A percentile compares a stretch with the other conserved stretches of the same genome.
Evolutionary conservation across 768 basidiomycete genomes (phyloP).

Genomic region (Auricularia heimuer): DNA sequence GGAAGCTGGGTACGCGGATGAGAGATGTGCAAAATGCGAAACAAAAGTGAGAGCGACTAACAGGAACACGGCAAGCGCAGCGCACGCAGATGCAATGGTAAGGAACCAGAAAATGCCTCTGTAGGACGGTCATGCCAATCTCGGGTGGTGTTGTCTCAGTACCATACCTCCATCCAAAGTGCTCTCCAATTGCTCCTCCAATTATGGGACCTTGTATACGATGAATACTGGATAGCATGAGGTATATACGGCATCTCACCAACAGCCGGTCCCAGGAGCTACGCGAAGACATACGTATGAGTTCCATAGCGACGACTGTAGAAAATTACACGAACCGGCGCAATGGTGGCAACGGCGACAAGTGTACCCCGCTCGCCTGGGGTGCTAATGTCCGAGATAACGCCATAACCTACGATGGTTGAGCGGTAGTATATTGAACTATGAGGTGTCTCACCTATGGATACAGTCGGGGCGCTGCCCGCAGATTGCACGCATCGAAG

Average conservation of each 20-base stretch:
- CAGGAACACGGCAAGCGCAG: slow-evolving; percentile 40
- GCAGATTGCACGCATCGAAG: slow-evolving; percentile 70
- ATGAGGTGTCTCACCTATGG: too few relatives aligned
- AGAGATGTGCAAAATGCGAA: background rate
- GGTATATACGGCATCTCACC: too few relatives aligned
- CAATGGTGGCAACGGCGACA: slow-evolving; percentile 55
- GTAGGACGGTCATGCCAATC: too few relatives aligned
- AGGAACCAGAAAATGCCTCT: slow-evolving; percentile 54
- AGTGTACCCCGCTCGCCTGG: slow-evolving; percentile 67
- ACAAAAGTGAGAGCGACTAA: slow-evolving; percentile 15
- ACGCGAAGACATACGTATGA: too few relatives aligned
- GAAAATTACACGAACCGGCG: slow-evolving; percentile 24
- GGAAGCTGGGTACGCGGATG: slow-evolving; percentile 17
- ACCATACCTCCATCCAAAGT: slow-evolving; percentile 47
- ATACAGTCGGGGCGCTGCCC: slow-evolving; percentile 66
- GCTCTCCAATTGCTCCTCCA: slow-evolving; percentile 39
- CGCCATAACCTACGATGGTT: slow-evolving; percentile 47
- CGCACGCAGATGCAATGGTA: slow-evolving; percentile 36
- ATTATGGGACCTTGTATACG: slow-evolving; percentile 36
- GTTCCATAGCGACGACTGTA: too few relatives aligned
- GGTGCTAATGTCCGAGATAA: slow-evolving; percentile 67
- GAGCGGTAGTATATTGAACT: too few relatives aligned
- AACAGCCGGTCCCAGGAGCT: too few relatives aligned
- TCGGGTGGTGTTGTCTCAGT: too few relatives aligned
- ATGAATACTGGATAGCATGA: too few relatives aligned